A percentile compares a stretch with the other conserved stretches of the same genome.
Conservation (phyloP, 192 early-diverging fungal species). For the Podila minutissima region DNA sequence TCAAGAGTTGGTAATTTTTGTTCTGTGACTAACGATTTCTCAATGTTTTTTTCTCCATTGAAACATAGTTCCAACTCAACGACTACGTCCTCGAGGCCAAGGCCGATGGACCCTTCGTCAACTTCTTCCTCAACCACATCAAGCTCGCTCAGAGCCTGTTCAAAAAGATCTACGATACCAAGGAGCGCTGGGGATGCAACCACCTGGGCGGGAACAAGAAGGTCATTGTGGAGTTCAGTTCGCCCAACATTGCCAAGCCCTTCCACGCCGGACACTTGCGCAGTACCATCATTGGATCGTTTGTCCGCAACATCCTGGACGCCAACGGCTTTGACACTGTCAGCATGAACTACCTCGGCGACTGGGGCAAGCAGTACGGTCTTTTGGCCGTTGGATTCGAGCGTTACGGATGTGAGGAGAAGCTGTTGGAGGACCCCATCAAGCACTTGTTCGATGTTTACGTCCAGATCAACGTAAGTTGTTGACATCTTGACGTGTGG, state of each 20-base stretch:
- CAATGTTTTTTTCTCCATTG: neutral
- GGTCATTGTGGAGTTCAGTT: slow-evolving; percentile 91
- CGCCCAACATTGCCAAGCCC: slow-evolving; percentile 98
- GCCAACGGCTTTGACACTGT: slow-evolving; percentile 93
- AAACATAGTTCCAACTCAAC: slow-evolving; percentile 64
- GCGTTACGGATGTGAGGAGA: slow-evolving; percentile 83
- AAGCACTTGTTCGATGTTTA: slow-evolving; percentile 94
- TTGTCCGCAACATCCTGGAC: slow-evolving; percentile 83
- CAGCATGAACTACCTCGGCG: slow-evolving; percentile 97
- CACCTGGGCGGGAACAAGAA: slow-evolving; percentile 75
- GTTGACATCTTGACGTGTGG: slow-evolving; percentile 61
- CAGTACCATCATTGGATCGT: slow-evolving; percentile 97
- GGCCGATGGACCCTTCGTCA: slow-evolving; percentile 77
- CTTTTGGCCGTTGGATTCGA: slow-evolving; percentile 91
- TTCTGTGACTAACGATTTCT: neutral
- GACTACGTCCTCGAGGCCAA: slow-evolving; percentile 60
- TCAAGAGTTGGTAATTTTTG: neutral
- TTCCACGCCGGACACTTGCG: slow-evolving; percentile 99
- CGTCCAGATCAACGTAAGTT: slow-evolving; percentile 85
- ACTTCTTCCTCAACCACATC: slow-evolving; percentile 74
- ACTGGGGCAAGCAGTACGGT: slow-evolving; percentile 99
- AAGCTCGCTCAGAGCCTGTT: slow-evolving; percentile 64
- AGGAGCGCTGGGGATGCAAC: slow-evolving; percentile 72
- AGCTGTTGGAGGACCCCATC: slow-evolving; percentile 84
- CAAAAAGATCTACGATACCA: slow-evolving; percentile 58